Evolutionary conservation across 192 early-diverging fungal species (phyloP).

Genomic region (Umbelopsis isabellina): DNA sequence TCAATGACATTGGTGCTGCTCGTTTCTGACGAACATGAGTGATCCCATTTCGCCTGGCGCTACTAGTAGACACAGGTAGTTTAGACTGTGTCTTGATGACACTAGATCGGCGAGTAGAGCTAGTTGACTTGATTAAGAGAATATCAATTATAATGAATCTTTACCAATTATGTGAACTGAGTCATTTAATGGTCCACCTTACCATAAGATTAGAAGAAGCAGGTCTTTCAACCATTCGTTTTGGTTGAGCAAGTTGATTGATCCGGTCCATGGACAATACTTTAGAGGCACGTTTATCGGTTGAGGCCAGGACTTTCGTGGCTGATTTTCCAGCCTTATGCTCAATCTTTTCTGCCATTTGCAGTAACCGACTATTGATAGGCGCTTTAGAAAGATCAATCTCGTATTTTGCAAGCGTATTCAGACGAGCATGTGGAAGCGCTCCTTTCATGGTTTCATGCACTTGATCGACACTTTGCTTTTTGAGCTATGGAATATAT

Average conservation of each 20-base stretch:
- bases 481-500: not conserved
- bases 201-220: not conserved
- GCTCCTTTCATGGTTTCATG: not conserved
- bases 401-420: not conserved
- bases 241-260: slow-evolving; percentile 7
- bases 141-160: not conserved
- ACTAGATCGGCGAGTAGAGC: not conserved
- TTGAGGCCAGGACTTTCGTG: not conserved
- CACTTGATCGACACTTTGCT: slow-evolving; percentile 2
- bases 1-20: slow-evolving; percentile 5
- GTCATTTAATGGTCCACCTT: not conserved
- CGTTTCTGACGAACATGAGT: slow-evolving; percentile 8
- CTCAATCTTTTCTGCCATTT: slow-evolving; percentile 7
- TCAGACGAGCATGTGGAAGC: not conserved
- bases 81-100: not conserved
- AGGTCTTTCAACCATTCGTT: not conserved
- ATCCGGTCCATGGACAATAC: not conserved
- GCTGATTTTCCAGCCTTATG: not conserved
- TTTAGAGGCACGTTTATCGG: not conserved
- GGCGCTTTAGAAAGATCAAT: not conserved
- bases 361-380: slow-evolving; percentile 4
- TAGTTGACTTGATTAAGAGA: not conserved
- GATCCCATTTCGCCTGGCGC: slow-evolving; percentile 2
- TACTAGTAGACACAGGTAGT: not conserved
- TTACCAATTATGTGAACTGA: not conserved